A percentile compares a stretch with the other conserved stretches of the same genome.
Conservation (phyloP, 768 basidiomycete species). For the Nidularia pulvinata region DNA sequence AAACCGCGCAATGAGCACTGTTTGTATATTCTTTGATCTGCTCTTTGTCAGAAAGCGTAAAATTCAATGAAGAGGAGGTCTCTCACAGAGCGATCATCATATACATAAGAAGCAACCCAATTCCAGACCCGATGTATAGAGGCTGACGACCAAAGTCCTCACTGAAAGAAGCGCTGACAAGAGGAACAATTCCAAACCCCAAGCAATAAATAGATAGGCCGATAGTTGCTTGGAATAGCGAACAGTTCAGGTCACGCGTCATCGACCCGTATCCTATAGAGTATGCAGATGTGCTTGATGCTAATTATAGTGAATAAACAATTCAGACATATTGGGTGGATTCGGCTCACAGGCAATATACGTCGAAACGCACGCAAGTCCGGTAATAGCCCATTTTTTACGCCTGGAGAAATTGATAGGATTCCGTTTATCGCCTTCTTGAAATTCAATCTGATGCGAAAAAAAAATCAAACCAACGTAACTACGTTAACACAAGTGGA, state of each 20-base stretch:
- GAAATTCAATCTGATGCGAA: constrained; percentile 21
- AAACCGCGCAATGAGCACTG: constrained; percentile 67
- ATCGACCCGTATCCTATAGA: constrained; percentile 57
- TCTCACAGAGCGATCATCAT: constrained; percentile 44
- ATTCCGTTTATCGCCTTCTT: constrained; percentile 16
- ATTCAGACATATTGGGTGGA: neutral
- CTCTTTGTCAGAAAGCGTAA: neutral
- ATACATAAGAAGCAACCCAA: constrained; percentile 50
- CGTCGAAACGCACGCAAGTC: constrained; percentile 41
- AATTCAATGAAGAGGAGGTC: neutral
- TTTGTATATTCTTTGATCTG: constrained; percentile 49
- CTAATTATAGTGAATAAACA: constrained; percentile 21
- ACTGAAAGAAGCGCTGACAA: constrained; percentile 65
- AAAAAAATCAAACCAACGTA: neutral
- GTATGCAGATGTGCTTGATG: constrained; percentile 49
- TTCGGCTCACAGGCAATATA: constrained; percentile 32
- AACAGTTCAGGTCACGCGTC: constrained; percentile 44
- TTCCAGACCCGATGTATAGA: constrained; percentile 47
- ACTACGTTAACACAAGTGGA: neutral
- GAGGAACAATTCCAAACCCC: constrained; percentile 61
- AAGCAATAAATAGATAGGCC: constrained; percentile 54
- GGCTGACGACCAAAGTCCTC: constrained; percentile 69
- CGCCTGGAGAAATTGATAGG: constrained; percentile 33
- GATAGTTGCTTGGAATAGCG: constrained; percentile 39
- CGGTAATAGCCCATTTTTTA: constrained; percentile 46